Base-by-base conservation (phyloP, 2,329 filamentous ascomycete genomes). In the Pseudocercospora macadamiae region DNA sequence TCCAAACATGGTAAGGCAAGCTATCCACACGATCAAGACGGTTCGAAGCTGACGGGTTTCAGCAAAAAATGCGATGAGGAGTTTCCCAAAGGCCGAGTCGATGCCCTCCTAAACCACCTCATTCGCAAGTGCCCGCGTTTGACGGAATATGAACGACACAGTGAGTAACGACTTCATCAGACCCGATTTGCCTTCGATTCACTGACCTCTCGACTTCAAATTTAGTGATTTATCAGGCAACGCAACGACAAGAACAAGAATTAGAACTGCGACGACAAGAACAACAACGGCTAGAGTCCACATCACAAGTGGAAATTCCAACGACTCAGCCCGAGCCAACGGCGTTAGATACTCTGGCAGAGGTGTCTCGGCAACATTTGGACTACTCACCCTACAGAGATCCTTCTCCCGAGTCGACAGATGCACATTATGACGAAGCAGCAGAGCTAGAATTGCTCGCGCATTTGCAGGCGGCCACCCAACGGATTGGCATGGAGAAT, bases 51-150 rank as follows among this genome's bases (percentile, higher is more conserved):
- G 28, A 32, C 12, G 28, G 12, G 28, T 7, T 32, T 6, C n/a
- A n/a, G 59, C 57, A 56, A 54, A 44, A 57, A 47, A 51, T 72
- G 65, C 72, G 64, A 53, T 51, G 56, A 66, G 54, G 8, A 48
- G 26, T 96, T 96, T 64, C 89, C 91, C 63, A 96, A 96, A 73
- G 93, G 93, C 61, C 86, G 93, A 62, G 89, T 91, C 70, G 93
- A 97, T 71, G 90, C 86, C 68, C 77, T 97, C 61, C 89, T 86
- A 42, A 87, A 83, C 62, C 93, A 97, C 71, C 82, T 96, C 56
- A 88, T 90, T 54, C 95, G 93, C 74, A 91, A 89, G 80, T 97
- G 93, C 73, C 89, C 90, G 37, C 89, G 88, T 54, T 87, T 71
- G 30, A 68, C 66, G 32, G 62, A 66, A 53, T 82, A 84, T 58